These are phyloP conservation scores for Tulasnella sp. DNA, from an alignment of 768 basidiomycete genomes.

Conservation along the genomic window DNA sequence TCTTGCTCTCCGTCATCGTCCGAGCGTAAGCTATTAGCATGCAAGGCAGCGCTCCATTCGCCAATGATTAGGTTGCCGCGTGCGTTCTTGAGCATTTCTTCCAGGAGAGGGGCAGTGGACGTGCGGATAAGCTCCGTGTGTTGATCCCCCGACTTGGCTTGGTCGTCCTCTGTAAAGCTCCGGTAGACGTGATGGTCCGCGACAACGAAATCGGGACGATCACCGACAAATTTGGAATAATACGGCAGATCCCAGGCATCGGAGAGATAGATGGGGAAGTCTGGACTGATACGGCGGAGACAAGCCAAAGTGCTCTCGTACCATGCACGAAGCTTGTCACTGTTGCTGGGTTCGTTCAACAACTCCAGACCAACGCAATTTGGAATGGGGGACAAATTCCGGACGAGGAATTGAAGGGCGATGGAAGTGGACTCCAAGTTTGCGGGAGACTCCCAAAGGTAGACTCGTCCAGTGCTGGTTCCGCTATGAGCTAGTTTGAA, in stretches of 20 bases:
- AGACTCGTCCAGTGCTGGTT: conserved; percentile 19
- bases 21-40: conserved; percentile 44
- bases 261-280: conserved; percentile 56
- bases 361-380: conserved; percentile 48
- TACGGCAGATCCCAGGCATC: conserved; percentile 64
- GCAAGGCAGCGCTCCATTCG: conserved; percentile 69
- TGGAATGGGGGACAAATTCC: conserved; percentile 22
- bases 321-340: conserved; percentile 43
- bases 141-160: conserved; percentile 36
- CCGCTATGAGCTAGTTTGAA: conserved; percentile 17
- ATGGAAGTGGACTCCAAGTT: conserved; percentile 26
- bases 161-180: conserved; percentile 57
- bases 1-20: conserved; percentile 32
- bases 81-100: conserved; percentile 30
- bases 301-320: conserved; percentile 45
- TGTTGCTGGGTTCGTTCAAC: conserved; percentile 48
- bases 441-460: conserved; percentile 22
- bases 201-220: conserved; percentile 35
- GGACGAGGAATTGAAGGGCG: conserved; percentile 27
- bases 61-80: conserved; percentile 51
- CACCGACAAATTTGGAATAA: conserved; percentile 41
- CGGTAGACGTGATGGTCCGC: conserved; percentile 78
- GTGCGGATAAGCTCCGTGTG: conserved; percentile 42
- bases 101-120: conserved; percentile 29
- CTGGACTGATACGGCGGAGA: conserved; percentile 38